Conservation (phyloP, 2,329 filamentous ascomycete genomes). For the Aureobasidium lini region DNA sequence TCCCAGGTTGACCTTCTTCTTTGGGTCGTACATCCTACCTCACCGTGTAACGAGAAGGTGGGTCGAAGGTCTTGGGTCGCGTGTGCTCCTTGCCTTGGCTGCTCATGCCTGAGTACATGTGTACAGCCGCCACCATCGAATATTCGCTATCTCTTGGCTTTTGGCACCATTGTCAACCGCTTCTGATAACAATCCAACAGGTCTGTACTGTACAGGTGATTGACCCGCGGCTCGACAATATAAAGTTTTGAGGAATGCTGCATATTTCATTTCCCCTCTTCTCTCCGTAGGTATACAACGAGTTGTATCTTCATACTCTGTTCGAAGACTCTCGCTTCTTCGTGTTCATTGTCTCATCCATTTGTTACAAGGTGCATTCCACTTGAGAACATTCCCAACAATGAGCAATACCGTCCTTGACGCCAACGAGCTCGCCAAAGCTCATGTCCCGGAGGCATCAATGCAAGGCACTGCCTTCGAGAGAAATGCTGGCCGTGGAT, state of each 20-base stretch:
- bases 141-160: slow-evolving; percentile 11
- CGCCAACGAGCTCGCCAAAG: neutral
- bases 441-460: neutral
- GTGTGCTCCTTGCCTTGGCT: neutral
- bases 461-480: neutral
- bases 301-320: neutral
- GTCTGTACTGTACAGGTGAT: neutral
- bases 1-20: slow-evolving; percentile 1
- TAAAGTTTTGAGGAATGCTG: neutral
- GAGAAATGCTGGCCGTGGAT: neutral
- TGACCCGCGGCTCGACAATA: neutral
- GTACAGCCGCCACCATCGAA: slow-evolving; percentile 7
- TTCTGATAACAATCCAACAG: neutral
- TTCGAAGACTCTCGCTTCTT: neutral
- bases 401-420: slow-evolving; percentile 6
- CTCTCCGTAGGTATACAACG: neutral
- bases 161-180: neutral
- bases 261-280: neutral
- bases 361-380: neutral
- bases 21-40: slow-evolving; percentile 6
- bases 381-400: neutral
- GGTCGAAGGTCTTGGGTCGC: neutral
- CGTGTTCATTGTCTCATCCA: neutral
- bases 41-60: slow-evolving; percentile 1
- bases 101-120: neutral